Evolutionary conservation across 768 basidiomycete species (phyloP), one percentile per base, ranked within the genome.

Genomic region (Royoungia palumana): DNA sequence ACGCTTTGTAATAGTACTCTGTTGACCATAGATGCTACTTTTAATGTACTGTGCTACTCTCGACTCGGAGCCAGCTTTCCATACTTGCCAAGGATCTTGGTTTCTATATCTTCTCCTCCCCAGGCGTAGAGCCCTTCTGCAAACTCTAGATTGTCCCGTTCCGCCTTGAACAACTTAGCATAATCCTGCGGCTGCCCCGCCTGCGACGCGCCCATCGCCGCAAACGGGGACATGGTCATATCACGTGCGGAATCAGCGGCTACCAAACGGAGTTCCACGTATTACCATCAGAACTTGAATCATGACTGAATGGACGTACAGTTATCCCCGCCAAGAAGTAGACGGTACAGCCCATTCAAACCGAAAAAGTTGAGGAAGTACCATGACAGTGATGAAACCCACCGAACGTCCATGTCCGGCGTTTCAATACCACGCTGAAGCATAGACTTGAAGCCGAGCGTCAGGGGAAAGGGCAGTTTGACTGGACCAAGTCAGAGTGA

Each of bases 321-420:
- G 61, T 94, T 93, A 46, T 94, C 92, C 35, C 79, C 79, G 9
- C 94, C 94, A 51, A 99, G 83, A 50, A 98, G 81, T 51, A 98
- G 83, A 41, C 87, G 89, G 74, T 98, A 99, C 16, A 99, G 70
- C 16, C 94, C 94, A 62, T 97, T 97, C 53, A 99, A 72, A 46
- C 95, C 95, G 69, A 99, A 98, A 72, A 97, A 90, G 75, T 97
- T 98, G 61, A 98, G 82, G 71, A 99, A 98, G 72, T 98, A 99
- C 96, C 96, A 98, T 16, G 92, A 94, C 46, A 98, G 75, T 11
- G 96, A 96, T 19, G 96, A 99, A 27, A 98, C 96, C 94, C 96
- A 99, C 70, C 91, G 82, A 11, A 97, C 96, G 68, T 98, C 95
- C 87, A 98, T 90, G 65, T 96, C 93, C 11, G 85, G 85, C 0